Percentiles rank a stretch among this genome's conserved stretches.
Conservation (phyloP, 164 flowering plant genomes). For the Annona cherimola region DNA sequence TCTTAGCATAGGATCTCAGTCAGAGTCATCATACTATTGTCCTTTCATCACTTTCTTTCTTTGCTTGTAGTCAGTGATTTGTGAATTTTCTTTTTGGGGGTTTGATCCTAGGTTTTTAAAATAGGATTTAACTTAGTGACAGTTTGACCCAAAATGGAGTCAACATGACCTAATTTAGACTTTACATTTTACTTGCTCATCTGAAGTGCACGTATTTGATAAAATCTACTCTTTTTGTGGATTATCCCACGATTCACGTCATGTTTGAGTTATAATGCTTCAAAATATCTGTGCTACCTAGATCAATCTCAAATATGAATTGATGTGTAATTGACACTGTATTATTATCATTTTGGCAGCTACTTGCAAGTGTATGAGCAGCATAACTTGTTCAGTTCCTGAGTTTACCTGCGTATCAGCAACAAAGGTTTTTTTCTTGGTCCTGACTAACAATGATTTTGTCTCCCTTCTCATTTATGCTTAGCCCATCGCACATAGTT, state of each 20-base stretch:
- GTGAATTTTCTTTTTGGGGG: too few species aligned
- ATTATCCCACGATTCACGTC: neutral
- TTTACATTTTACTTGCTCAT: neutral
- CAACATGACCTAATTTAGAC: too few species aligned
- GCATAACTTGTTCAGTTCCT: conserved; percentile 75
- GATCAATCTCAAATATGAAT: neutral
- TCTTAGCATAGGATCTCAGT: too few species aligned
- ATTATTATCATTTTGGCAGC: conserved; percentile 40
- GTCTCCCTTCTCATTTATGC: neutral
- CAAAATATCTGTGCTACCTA: neutral
- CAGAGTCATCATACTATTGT: too few species aligned
- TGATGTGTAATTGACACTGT: conserved; percentile 5
- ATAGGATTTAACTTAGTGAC: too few species aligned
- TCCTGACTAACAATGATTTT: neutral
- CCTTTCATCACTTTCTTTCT: too few species aligned
- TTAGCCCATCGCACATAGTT: neutral
- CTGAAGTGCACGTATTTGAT: neutral
- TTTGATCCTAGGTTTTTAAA: too few species aligned
- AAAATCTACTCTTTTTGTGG: neutral
- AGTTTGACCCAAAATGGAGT: too few species aligned
- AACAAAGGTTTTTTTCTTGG: conserved; percentile 53
- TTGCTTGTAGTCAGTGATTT: too few species aligned
- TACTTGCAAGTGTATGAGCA: conserved; percentile 76
- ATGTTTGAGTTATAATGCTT: neutral
- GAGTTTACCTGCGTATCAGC: conserved; percentile 89